phyloP scores from a whole-genome alignment of 176 grass and related monocot species.

The Phragmites australis region DNA sequence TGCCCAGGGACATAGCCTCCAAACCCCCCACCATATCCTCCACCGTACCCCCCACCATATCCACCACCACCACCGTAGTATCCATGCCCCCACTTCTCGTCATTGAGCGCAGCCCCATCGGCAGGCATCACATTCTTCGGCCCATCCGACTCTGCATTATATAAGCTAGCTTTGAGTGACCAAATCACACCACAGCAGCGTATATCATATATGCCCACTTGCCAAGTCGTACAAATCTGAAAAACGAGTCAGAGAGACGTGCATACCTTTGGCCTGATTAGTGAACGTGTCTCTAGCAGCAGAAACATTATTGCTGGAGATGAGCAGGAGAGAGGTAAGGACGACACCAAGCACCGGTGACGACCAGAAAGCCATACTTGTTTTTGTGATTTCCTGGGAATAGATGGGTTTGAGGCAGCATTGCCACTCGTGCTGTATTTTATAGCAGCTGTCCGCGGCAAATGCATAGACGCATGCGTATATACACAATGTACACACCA shows the following conservation, averaged over 20 bases:
- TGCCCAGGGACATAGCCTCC: neutral
- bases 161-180: neutral
- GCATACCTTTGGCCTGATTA: neutral
- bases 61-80: neutral
- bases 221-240: neutral
- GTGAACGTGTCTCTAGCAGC: neutral
- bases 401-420: neutral
- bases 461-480: too few relatives aligned
- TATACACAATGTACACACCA: too few relatives aligned
- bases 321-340: neutral
- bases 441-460: neutral
- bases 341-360: neutral
- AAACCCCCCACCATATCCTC: neutral
- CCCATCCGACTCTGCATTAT: neutral
- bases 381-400: neutral
- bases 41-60: too few relatives aligned
- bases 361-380: slow-evolving; percentile 3
- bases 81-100: neutral
- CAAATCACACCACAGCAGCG: neutral
- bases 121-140: neutral
- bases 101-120: neutral
- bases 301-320: neutral
- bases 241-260: neutral
- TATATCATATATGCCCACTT: neutral
- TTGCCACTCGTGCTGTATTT: neutral